phyloP scores from a whole-genome alignment of 805 yeast species.

The baker's yeast (Saccharomyces cerevisiae) region DNA sequence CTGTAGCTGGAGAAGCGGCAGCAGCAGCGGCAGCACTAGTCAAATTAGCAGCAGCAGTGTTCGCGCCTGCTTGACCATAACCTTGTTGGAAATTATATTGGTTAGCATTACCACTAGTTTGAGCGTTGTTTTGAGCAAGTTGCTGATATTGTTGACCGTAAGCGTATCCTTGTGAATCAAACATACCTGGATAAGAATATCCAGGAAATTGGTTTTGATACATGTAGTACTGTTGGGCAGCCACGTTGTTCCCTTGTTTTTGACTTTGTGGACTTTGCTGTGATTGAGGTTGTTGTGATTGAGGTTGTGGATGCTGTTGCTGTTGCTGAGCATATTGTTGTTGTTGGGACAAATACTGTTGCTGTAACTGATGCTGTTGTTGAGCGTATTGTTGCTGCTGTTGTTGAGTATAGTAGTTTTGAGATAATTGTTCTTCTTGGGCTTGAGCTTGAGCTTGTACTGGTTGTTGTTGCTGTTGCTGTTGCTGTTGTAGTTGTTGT shows the following conservation, averaged over 20 bases:
- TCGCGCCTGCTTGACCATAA: constrained; percentile 20
- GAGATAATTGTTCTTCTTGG: constrained; percentile 16
- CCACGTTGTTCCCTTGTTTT: constrained; percentile 10
- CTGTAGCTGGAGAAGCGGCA: constrained; percentile 20
- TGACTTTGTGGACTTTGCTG: not conserved
- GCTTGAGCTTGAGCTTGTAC: constrained; percentile 8
- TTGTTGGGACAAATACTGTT: constrained; percentile 13
- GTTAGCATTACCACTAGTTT: constrained; percentile 9
- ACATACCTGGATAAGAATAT: constrained; percentile 32
- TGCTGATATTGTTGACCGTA: constrained; percentile 26
- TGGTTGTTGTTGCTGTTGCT: constrained; percentile 3
- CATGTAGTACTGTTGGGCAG: constrained; percentile 31
- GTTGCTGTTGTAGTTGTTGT: constrained; percentile 8
- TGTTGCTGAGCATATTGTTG: constrained; percentile 14
- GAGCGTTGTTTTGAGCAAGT: constrained; percentile 11
- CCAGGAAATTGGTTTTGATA: constrained; percentile 33
- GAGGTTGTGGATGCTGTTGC: constrained; percentile 26
- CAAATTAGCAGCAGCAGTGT: constrained; percentile 19
- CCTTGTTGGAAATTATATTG: constrained; percentile 21
- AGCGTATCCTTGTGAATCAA: constrained; percentile 27
- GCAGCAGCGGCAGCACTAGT: constrained; percentile 7
- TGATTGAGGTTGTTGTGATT: constrained; percentile 15
- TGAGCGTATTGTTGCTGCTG: constrained; percentile 21
- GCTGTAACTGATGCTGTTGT: constrained; percentile 30
- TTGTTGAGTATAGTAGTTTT: constrained; percentile 14